A percentile compares a stretch with the other conserved stretches of the same genome.
Evolutionary conservation across 805 yeast genomes (phyloP).

Genomic region (Diddensiella transvaalensis): DNA sequence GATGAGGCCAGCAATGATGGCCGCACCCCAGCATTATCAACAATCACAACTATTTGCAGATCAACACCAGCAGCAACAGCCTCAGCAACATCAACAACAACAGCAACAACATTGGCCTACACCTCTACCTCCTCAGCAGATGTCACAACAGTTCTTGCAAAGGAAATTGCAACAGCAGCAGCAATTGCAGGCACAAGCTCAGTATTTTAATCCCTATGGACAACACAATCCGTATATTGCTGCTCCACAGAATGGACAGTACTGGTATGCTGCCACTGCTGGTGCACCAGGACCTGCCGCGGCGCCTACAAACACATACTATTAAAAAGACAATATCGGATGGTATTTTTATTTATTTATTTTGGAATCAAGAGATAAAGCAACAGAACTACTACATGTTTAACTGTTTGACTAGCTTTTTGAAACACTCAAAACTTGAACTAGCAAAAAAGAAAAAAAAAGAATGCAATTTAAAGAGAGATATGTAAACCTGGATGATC

Average conservation of each 20-base stretch:
- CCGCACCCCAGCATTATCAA: neutral
- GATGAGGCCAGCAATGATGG: neutral
- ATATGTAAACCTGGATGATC: too few species aligned
- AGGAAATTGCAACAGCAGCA: conserved; percentile 6
- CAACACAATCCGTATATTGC: conserved; percentile 1
- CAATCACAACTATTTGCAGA: conserved; percentile 3
- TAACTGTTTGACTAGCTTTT: too few species aligned
- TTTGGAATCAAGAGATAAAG: too few species aligned
- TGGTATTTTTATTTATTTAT: too few species aligned
- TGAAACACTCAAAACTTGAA: too few species aligned
- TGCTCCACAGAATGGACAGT: neutral
- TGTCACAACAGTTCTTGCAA: neutral
- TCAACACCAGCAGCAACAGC: neutral
- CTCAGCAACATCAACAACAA: neutral
- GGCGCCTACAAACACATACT: conserved; percentile 11
- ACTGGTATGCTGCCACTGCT: conserved; percentile 10
- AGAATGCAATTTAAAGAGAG: too few species aligned
- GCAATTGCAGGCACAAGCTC: conserved; percentile 2
- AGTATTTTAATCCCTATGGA: conserved; percentile 3
- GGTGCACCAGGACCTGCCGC: conserved; percentile 1
- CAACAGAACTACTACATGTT: too few species aligned
- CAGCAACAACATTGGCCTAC: conserved; percentile 4
- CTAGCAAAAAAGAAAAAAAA: too few species aligned
- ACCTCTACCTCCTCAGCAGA: neutral
- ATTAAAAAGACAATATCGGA: neutral